Evolutionary conservation across 163 green algal species (phyloP).

Genomic region (Chlorella variabilis): DNA sequence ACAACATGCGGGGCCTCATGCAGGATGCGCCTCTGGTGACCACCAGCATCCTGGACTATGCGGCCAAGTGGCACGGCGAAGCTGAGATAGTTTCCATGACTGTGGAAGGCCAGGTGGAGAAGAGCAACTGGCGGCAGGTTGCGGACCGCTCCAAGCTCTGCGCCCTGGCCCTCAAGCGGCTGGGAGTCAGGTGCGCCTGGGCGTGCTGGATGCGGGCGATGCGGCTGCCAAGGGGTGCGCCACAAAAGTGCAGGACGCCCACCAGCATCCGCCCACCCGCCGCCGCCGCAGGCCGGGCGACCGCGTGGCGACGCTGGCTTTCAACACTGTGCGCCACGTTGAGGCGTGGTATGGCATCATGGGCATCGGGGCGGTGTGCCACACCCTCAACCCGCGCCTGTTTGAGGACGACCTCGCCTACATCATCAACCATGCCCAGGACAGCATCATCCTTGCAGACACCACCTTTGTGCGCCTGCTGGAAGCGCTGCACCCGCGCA

Average conservation of each 20-base stretch:
- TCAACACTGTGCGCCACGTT: conserved; percentile 83
- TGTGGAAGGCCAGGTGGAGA: not conserved
- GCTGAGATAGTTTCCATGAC: not conserved
- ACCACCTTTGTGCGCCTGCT: conserved; percentile 33
- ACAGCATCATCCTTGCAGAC: conserved; percentile 44
- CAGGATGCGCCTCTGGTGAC: not conserved
- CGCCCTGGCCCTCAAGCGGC: conserved; percentile 63
- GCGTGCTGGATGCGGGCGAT: no score
- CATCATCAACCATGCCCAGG: conserved; percentile 57
- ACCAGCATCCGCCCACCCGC: not conserved
- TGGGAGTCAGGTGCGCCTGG: conserved; percentile 65
- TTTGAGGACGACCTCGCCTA: conserved; percentile 74
- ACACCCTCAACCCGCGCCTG: conserved; percentile 89
- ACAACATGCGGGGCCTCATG: not conserved
- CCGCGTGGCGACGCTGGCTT: conserved; percentile 80
- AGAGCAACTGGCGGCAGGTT: conserved; percentile 48
- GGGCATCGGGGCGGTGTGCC: conserved; percentile 70
- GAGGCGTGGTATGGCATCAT: conserved; percentile 74
- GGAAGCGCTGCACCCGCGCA: conserved; percentile 27
- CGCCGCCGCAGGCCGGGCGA: conserved; percentile 55
- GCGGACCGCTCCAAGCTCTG: conserved; percentile 54
- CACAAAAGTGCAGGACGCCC: no score
- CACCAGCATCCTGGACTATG: not conserved
- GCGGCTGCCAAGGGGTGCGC: no score
- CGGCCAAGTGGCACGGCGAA: not conserved